Evolutionary conservation across 1,139 yeast species (phyloP).

Genomic region (Blastobotrys ciferrii): DNA sequence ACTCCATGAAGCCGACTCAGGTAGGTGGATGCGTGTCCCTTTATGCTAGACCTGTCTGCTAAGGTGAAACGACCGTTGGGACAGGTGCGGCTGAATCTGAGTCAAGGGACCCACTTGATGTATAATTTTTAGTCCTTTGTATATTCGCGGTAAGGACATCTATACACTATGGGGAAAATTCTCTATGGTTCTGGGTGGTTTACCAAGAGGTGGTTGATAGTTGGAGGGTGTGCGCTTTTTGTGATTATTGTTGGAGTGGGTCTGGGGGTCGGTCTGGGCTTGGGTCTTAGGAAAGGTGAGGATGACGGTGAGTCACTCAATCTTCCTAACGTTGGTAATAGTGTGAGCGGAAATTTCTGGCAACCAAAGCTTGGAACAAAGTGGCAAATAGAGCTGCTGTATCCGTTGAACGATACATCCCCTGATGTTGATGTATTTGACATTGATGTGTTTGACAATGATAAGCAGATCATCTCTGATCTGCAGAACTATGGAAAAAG

Average conservation of each 20-base stretch:
- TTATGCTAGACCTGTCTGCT: too few species aligned
- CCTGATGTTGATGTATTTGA: slow-evolving; percentile 20
- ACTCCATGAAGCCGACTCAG: too few species aligned
- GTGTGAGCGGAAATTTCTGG: slow-evolving; percentile 10
- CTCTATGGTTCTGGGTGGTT: neutral
- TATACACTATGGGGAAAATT: too few species aligned
- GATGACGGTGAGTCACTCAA: neutral
- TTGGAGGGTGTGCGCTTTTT: neutral
- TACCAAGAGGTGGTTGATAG: neutral
- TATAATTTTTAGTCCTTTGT: too few species aligned
- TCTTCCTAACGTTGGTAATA: neutral
- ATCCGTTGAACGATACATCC: slow-evolving; percentile 17
- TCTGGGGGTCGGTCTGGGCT: neutral
- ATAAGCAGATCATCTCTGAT: slow-evolving; percentile 9
- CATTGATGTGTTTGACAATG: slow-evolving; percentile 22
- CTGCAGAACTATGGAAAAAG: slow-evolving; percentile 17
- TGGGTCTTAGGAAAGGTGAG: neutral
- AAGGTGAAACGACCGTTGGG: too few species aligned
- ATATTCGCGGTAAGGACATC: too few species aligned
- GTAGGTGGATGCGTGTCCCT: too few species aligned
- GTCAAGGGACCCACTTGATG: too few species aligned
- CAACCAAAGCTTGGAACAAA: slow-evolving; percentile 16
- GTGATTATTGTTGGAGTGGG: neutral
- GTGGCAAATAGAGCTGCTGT: slow-evolving; percentile 21
- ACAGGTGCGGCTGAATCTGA: too few species aligned